Evolutionary conservation across 2,329 filamentous ascomycete genomes (phyloP).

Genomic region (Diplodia scrobiculata): DNA sequence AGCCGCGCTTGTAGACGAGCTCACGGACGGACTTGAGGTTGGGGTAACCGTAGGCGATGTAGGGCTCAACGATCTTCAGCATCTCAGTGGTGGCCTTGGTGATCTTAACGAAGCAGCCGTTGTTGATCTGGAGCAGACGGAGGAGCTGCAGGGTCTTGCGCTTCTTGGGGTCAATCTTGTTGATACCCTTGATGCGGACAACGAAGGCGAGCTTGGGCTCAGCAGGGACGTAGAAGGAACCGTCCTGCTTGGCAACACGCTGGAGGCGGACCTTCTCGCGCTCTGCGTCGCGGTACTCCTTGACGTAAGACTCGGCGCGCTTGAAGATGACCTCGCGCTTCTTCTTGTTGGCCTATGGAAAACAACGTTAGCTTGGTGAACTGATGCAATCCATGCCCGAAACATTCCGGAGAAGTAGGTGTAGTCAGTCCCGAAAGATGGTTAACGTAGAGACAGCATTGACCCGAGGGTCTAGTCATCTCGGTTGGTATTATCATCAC

Average conservation of each 20-base stretch:
- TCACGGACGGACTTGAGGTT: conserved; percentile 99
- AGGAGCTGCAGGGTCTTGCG: conserved; percentile 99
- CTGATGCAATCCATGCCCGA: conserved; percentile 34
- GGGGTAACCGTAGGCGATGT: conserved; percentile 98
- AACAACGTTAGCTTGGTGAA: conserved; percentile 40
- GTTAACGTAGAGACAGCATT: conserved; percentile 97
- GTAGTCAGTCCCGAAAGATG: conserved; percentile 98
- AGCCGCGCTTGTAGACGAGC: conserved; percentile 97
- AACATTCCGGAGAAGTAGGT: conserved; percentile 38
- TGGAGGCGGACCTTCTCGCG: conserved; percentile 95
- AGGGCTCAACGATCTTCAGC: conserved; percentile 98
- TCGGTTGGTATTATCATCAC: conserved; percentile 87
- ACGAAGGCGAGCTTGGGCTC: conserved; percentile 98
- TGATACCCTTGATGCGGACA: conserved; percentile 99
- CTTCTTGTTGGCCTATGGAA: conserved; percentile 86
- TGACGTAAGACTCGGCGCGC: conserved; percentile 99
- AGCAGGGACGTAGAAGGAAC: conserved; percentile 89
- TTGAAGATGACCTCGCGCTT: conserved; percentile 99
- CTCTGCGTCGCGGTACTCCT: conserved; percentile 98
- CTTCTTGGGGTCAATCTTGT: conserved; percentile 99
- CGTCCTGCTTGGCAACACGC: conserved; percentile 86
- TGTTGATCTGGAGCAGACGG: conserved; percentile 99
- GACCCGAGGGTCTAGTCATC: conserved; percentile 90
- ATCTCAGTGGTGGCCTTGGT: conserved; percentile 98
- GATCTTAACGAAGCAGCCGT: conserved; percentile 94